Evolutionary conservation across 805 yeast species (phyloP), one percentile per base, ranked within the genome.

Genomic region (Wickerhamomyces subpelliculosus): DNA sequence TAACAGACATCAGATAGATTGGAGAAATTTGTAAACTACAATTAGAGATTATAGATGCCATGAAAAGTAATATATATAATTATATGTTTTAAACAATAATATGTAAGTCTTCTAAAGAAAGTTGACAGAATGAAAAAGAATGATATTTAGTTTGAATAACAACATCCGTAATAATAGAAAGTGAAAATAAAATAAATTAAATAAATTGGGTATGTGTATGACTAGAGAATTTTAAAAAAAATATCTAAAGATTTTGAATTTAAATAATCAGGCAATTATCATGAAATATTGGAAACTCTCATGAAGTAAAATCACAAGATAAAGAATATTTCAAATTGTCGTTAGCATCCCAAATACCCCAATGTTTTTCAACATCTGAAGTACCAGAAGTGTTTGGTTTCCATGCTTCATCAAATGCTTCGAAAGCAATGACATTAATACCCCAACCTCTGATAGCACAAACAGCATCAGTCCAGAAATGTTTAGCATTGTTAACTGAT

Each of bases 381-480:
- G 88, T 79, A 52, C 89, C 95, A 41, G 93, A 81, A 42, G 95
- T 78, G 60, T 76, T 76, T 53, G 96, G 96, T 73, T 90, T 90
- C 96, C 97, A 90, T 45, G 83, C 73, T 73, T 90, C 97, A 62
- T 90, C 97, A 52, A 82, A 83, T 33, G 96, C 96, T 74, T 90
- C 97, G 58, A 90, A 90, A 28, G 78, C 90, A 57, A 86, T 78
- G 36, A 89, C 90, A 63, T 90, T 86, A 57, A 90, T 69, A 62
- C 97, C 97, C 95, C 96, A 87, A 41, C 81, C 95, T 72, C 96
- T 84, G 60, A 89, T 78, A 46, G 88, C 95, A 68, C 97, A 89
- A 52, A 90, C 69, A 48, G 86, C 95, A 54, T 86, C 78, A 62
- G 80, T 75, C 95, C 93, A 90, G 78, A 73, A 90, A 50, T 64